Base-by-base conservation (phyloP, 1,139 yeast species). In the Candida tropicalis region DNA sequence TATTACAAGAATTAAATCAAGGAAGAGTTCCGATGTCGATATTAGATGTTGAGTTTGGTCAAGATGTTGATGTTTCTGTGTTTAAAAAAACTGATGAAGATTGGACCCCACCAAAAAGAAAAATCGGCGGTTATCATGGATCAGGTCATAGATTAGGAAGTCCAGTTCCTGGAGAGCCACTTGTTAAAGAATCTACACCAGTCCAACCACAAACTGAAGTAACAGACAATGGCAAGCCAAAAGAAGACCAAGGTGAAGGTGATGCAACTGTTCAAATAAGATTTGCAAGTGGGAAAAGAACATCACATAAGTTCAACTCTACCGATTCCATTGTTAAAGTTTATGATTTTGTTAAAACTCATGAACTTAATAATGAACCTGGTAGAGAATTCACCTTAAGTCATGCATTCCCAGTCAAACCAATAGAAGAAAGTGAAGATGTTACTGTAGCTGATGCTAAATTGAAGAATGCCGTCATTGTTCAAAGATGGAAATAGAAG, bases 11-110 rank as follows among this genome's bases (percentile, higher is more conserved):
- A 53, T 77, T 93, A 63, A 87, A 88, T 57, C 80, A 83, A 46
- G 99, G 99, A 4, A 77, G 95, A 50, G 99, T 97, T 0, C 99
- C 99, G n/a, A 68, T 91, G 53, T 77, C 86, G 24, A 68, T 93
- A 42, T 72, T 93, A 49, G 82, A 87, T 52, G 97, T 93, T 10
- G 82, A 84, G 55, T 82, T 82, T 58, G 96, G 96, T 36, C 98
- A 93, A 67, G 95, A 88, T 52, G 98, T 95, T n/a, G 97, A 91
- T 60, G 97, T 93, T 13, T 81, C 84, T 35, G 95, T 93, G n/a
- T 75, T 77, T 47, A 83, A 84, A 57, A 84, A 84, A 56, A 69
- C 87, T 38, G 96, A 89, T 45, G 96, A 91, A 61, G 89, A 87
- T 41, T 93, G 80, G 66, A 68, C 60, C 35, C 84, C 95, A 9